Conservation (phyloP, 805 yeast genomes). For the Kazachstania kunashirensis region DNA sequence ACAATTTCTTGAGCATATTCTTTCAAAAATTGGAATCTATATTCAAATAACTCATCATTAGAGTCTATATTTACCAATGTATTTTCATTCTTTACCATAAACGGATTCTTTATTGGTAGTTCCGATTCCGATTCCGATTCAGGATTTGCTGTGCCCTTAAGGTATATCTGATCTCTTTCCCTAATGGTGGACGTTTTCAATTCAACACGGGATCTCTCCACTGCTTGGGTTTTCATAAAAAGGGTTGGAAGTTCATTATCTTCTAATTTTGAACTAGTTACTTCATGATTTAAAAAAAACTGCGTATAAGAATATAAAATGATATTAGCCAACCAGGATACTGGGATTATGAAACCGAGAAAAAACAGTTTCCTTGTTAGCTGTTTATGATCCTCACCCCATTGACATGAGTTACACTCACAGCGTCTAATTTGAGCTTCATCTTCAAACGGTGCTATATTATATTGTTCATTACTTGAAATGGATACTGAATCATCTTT, state of each 20-base stretch:
- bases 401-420: slow-evolving; percentile 19
- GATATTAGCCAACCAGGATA: slow-evolving; percentile 16
- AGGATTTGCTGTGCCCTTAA: too few relatives aligned
- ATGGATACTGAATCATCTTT: background rate
- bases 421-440: slow-evolving; percentile 9
- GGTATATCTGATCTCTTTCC: background rate
- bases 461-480: slow-evolving; percentile 3
- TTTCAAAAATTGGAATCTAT: slow-evolving; percentile 7
- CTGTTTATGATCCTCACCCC: slow-evolving; percentile 2
- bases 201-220: slow-evolving; percentile 4
- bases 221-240: slow-evolving; percentile 13
- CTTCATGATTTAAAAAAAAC: slow-evolving; percentile 16
- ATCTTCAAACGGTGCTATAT: slow-evolving; percentile 13
- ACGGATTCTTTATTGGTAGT: background rate
- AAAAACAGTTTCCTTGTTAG: slow-evolving; percentile 12
- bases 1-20: slow-evolving; percentile 11
- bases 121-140: background rate
- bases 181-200: slow-evolving; percentile 1
- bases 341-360: slow-evolving; percentile 20
- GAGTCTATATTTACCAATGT: background rate
- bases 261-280: slow-evolving; percentile 14
- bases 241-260: slow-evolving; percentile 24
- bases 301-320: slow-evolving; percentile 14
- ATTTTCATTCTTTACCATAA: background rate
- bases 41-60: slow-evolving; percentile 2